These are phyloP conservation scores for Leucogyrophana mollusca DNA, from an alignment of 768 basidiomycete genomes.

Conservation along the genomic window DNA sequence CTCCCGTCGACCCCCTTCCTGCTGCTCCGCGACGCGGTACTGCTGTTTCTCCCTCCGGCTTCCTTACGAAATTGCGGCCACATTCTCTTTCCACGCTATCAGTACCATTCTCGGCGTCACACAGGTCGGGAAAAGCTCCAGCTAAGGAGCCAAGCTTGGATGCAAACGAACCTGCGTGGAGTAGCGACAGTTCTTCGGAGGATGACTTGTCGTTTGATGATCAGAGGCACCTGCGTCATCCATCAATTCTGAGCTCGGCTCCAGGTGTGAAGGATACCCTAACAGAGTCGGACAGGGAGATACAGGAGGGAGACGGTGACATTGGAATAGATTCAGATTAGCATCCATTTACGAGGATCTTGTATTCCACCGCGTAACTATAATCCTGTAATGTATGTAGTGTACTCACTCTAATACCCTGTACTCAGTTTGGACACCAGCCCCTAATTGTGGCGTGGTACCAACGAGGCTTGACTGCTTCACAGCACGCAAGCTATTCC, in stretches of 20 bases:
- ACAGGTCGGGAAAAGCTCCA: constrained; percentile 18
- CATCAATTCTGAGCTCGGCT: background rate
- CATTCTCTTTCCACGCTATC: constrained; percentile 45
- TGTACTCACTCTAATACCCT: background rate
- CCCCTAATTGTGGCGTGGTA: background rate
- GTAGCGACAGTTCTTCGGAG: constrained; percentile 62
- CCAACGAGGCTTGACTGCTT: background rate
- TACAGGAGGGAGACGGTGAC: constrained; percentile 15
- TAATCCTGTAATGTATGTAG: no score
- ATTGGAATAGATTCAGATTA: constrained; percentile 19
- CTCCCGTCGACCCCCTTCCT: constrained; percentile 5
- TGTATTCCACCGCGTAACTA: no score
- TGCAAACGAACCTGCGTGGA: constrained; percentile 44
- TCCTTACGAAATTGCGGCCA: constrained; percentile 42
- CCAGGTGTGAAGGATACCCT: no score
- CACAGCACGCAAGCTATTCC: no score
- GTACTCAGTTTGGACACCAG: background rate
- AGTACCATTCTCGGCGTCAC: constrained; percentile 31
- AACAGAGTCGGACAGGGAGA: constrained; percentile 11
- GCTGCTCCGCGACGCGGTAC: constrained; percentile 10
- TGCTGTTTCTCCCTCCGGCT: constrained; percentile 24
- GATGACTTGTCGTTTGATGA: constrained; percentile 29
- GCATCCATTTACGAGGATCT: no score
- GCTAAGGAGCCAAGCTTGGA: constrained; percentile 26
- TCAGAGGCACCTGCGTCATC: constrained; percentile 7